Evolutionary conservation across 2,329 filamentous ascomycete species (phyloP), one percentile per base, ranked within the genome.

Genomic region (Botrytis medusae): DNA sequence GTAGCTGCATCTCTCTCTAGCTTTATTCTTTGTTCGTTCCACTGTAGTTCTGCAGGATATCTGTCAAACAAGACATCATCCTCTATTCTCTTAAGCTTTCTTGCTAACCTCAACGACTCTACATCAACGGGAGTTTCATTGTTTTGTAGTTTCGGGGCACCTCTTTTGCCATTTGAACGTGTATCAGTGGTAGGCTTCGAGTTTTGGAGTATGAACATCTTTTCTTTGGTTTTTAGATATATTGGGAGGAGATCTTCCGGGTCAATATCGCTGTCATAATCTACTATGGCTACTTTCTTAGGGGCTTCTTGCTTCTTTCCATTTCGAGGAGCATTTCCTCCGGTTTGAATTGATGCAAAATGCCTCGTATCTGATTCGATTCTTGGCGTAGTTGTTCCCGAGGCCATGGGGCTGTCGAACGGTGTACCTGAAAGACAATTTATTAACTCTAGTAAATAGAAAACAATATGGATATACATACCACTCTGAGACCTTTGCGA

Each of bases 41-140:
- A 95, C 77, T 87, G 84, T 74, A 88, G 84, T 72, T 93, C 89
- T 7, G 91, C 92, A 48, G 87, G 81, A 63, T 86, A 85, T 73
- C 86, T 87, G 79, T 95, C 92, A 78, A 95, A 94, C 4, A 95
- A 83, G 25, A 94, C 85, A 79, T 95, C 93, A 40, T 89, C 91
- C 79, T 96, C 92, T 60, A 98, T 93, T 74, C 88, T 88, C 54
- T 90, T 87, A 57, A 98, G 84, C 80, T 95, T 97, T 25, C 90
- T 89, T 59, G 91, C 86, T 3, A 97, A 82, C 77, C 90, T 93
- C 16, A 87, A 87, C 61, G 90, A 84, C 74, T 89, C 87, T 25
- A 76, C 71, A 62, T 79, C 72, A 62, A 72, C 76, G 12, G 76
- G 69, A 12, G 68, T 71, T 25, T 71, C 73, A 44, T 64, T 68